These are phyloP conservation scores for Scheffersomyces segobiensis DNA, from an alignment of 1,139 yeast species.

Conservation along the genomic window DNA sequence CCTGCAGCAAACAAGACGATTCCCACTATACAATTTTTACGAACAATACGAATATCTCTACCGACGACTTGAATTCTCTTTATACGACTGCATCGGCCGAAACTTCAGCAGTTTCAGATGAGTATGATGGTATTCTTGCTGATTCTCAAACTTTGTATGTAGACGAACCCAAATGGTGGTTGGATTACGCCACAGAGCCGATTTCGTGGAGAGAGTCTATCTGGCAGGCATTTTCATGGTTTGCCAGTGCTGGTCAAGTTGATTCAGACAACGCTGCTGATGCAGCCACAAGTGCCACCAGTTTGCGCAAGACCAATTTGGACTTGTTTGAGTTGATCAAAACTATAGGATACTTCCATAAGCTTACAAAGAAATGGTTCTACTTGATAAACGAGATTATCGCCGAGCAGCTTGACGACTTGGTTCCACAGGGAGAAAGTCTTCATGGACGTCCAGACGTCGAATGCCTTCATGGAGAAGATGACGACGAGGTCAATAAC, in stretches of 20 bases:
- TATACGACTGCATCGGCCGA: conserved; percentile 18
- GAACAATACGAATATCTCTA: conserved; percentile 13
- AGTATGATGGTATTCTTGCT: conserved; percentile 10
- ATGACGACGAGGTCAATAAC: conserved; percentile 7
- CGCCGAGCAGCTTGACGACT: conserved; percentile 26
- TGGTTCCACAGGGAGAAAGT: conserved; percentile 1
- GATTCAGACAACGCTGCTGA: conserved; percentile 12
- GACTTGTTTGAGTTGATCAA: conserved; percentile 28
- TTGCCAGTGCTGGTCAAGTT: conserved; percentile 81
- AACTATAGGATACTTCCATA: conserved; percentile 58
- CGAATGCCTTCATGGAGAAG: conserved; percentile 4
- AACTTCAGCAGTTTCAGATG: conserved; percentile 14
- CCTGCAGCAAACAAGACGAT: conserved; percentile 1
- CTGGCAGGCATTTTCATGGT: conserved; percentile 77
- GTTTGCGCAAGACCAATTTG: conserved; percentile 5
- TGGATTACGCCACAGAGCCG: conserved; percentile 45
- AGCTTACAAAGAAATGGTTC: conserved; percentile 48
- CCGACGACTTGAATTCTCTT: conserved; percentile 21
- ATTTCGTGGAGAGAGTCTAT: conserved; percentile 64
- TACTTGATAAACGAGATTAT: conserved; percentile 39
- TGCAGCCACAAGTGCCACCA: neutral
- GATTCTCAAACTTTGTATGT: conserved; percentile 12
- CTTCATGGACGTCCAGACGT: neutral
- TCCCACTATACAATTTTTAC: conserved; percentile 8
- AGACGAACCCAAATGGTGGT: conserved; percentile 49